Evolutionary conservation across 306 rosid species (phyloP), one percentile per base, ranked within the genome.

Genomic region (Trifolium dubium): DNA sequence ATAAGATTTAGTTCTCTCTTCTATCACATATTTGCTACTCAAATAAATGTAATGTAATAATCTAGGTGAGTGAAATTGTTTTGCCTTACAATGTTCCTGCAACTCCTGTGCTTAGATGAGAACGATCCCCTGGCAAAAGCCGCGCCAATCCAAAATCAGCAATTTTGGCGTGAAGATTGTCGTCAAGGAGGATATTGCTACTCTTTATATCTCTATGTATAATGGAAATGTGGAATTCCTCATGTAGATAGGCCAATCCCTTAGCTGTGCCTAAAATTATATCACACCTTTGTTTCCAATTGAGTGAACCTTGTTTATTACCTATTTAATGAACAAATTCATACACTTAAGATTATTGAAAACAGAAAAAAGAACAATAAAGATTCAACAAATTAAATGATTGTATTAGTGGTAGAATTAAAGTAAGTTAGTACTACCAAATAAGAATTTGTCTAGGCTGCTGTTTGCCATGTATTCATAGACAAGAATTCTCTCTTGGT

Each of bases 181-280:
- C 86, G 66, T 86, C 92, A 30, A 89, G 60, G 18, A 89, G 96
- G 40, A 89, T 89, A 76, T 89, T 89, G 76, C 77, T 74, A 1
- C 85, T 79, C 71, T 89, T 89, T 47, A 89, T 87, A 77, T 89
- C 96, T 83, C 96, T 86, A 63, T 89, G 96, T 29, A 89, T 87
- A 56, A 90, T 86, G n/a, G 90, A 79, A 8, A 86, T 83, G 12
- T 87, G 86, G 60, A 85, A 87, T 44, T 87, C 96, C 64, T 90
- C 92, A 9, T 90, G 96, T 8, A 90, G 76, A 65, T 89, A 89
- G 30, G 96, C 90, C 4, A 89, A 69, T 5, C 96, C 93, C 18
- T 79, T 79, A 8, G 90, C 96, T 44, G 87, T 86, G 4, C 96
- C 92, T 28, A 87, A 29, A 32, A 87, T 84, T 73, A 89, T 80